Percentiles rank a stretch among this genome's conserved stretches.
Evolutionary conservation across 73 alveolate species (phyloP).

Genomic region (Symbiodinium pilosum): DNA sequence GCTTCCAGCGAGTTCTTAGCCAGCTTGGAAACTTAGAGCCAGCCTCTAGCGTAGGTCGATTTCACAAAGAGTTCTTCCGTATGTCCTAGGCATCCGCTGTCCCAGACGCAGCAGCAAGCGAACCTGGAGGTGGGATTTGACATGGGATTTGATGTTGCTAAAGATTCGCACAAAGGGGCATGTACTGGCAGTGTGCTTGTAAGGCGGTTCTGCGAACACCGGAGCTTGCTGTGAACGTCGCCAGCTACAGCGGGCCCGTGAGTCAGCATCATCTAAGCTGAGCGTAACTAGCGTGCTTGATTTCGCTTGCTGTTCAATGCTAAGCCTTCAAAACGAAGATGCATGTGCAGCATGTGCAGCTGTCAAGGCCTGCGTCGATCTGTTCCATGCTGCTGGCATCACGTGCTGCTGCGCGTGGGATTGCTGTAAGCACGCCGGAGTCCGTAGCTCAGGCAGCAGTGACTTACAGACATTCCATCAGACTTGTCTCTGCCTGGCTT

Average conservation of each 20-base stretch:
- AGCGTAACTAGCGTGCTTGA: background rate
- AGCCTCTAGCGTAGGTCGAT: too few species aligned
- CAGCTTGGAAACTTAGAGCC: background rate
- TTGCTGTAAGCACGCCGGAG: background rate
- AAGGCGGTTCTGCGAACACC: constrained; percentile 16
- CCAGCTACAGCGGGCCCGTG: constrained; percentile 46
- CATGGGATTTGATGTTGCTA: too few species aligned
- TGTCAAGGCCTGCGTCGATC: background rate
- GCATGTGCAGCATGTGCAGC: too few species aligned
- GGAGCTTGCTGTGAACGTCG: constrained; percentile 47
- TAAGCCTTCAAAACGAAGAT: background rate
- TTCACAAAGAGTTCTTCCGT: too few species aligned
- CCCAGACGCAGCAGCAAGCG: background rate
- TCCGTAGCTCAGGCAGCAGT: background rate
- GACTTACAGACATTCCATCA: too few species aligned
- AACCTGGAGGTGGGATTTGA: constrained; percentile 16
- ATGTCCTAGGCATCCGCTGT: constrained; percentile 28
- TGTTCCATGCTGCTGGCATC: background rate
- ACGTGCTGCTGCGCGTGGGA: background rate
- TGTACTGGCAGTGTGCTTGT: background rate
- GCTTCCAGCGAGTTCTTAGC: constrained; percentile 35
- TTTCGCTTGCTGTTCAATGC: background rate
- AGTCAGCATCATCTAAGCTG: too few species aligned
- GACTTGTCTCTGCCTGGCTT: too few species aligned
- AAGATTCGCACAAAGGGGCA: background rate